Evolutionary conservation across 2,329 filamentous ascomycete species (phyloP), one percentile per base, ranked within the genome.

Genomic region (Botrytis tulipae): DNA sequence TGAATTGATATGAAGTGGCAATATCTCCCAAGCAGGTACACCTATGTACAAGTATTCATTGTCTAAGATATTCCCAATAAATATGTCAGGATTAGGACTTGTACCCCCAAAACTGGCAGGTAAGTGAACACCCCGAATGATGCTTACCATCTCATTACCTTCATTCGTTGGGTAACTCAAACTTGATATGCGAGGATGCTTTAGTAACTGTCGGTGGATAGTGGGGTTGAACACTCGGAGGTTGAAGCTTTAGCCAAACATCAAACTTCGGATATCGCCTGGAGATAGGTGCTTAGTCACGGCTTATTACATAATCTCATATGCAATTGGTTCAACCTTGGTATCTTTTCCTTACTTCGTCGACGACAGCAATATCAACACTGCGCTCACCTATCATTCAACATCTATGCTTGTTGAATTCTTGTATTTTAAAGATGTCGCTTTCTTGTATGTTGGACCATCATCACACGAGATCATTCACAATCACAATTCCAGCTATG

Each of bases 101-200:
- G 46, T 70, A n/a, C 51, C 67, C 37, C 60, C 54, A 51, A 42
- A 16, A 68, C 16, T 40, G 25, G 16, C 35, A 48, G 69, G n/a
- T 63, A 18, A n/a, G 22, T 35, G 14, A 25, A 40, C 37, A 57
- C 42, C n/a, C 14, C 20, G n/a, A 57, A 57, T 29, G 32, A 4
- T 51, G 69, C 69, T 71, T 46, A 63, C 57, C 57, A 70, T 73
- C 40, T 73, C 76, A 32, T 73, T 78, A n/a, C 75, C 76, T 44
- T 68, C 75, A 29, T 71, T 72, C 60, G 60, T 76, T 32, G 54
- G 22, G 25, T 51, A 71, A 63, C 35, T 77, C 35, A 60, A 75
- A 51, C 70, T 76, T 25, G 77, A 78, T 71, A 48, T 71, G 59
- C 57, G 57, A 51, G 32, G 42, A 63, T 63, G 57, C 16, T 63